phyloP scores from a whole-genome alignment of 371 early-diverging fungal species.

The Apophysomyces variabilis region DNA sequence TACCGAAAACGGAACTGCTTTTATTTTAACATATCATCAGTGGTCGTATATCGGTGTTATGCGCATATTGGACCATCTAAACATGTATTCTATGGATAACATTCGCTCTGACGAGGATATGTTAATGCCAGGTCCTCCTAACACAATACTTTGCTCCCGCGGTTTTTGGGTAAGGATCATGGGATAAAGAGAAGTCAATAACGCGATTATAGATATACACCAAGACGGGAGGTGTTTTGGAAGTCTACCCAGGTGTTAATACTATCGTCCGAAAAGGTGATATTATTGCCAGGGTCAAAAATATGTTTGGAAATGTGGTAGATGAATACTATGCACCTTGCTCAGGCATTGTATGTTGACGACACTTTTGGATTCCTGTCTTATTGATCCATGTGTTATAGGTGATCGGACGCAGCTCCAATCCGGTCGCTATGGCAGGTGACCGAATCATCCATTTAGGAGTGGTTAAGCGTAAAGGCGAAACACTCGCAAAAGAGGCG shows the following conservation, averaged over 20 bases:
- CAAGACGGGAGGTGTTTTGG: slow-evolving; percentile 76
- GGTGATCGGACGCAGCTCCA: slow-evolving; percentile 54
- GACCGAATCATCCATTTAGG: slow-evolving; percentile 83
- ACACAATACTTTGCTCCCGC: slow-evolving; percentile 32
- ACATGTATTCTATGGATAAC: slow-evolving; percentile 29
- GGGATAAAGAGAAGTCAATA: slow-evolving; percentile 28
- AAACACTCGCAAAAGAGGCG: slow-evolving; percentile 57
- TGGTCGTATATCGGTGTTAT: slow-evolving; percentile 45
- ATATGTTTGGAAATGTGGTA: slow-evolving; percentile 91
- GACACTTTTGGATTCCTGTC: slow-evolving; percentile 26
- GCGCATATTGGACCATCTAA: slow-evolving; percentile 44
- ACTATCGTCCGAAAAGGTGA: slow-evolving; percentile 87
- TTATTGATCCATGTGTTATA: slow-evolving; percentile 12
- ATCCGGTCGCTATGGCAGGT: slow-evolving; percentile 84
- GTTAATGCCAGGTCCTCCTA: slow-evolving; percentile 23
- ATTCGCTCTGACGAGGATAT: slow-evolving; percentile 9
- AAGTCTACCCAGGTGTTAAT: slow-evolving; percentile 87
- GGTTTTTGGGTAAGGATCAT: slow-evolving; percentile 57
- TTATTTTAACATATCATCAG: slow-evolving; percentile 40
- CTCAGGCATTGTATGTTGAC: slow-evolving; percentile 75
- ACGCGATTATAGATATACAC: slow-evolving; percentile 47
- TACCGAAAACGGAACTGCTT: slow-evolving; percentile 59
- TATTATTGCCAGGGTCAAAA: slow-evolving; percentile 87
- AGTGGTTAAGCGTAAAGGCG: slow-evolving; percentile 66
- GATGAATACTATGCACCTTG: slow-evolving; percentile 89